phyloP scores from a whole-genome alignment of 2,329 filamentous ascomycete species.

The Trichoderma lentiforme region DNA sequence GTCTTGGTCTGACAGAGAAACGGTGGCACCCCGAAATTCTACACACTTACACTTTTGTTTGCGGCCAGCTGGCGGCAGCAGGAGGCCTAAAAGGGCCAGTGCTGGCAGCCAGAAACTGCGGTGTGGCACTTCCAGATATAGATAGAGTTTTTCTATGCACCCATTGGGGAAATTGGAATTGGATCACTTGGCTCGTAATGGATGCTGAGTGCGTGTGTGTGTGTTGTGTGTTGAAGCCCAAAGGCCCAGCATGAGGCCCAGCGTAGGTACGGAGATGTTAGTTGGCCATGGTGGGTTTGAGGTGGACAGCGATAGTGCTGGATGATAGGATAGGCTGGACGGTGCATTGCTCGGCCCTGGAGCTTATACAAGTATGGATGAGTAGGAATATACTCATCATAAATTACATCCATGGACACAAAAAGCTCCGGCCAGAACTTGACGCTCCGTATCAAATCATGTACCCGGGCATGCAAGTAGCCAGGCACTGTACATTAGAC shows the following conservation, averaged over 20 bases:
- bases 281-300: neutral
- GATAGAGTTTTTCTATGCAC: neutral
- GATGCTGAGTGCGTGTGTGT: neutral
- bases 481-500: constrained; percentile 2
- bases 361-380: neutral
- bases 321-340: neutral
- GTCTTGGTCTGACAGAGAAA: constrained; percentile 3
- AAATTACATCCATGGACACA: neutral
- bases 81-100: constrained; percentile 1
- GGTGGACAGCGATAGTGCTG: neutral
- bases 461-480: neutral
- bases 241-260: neutral
- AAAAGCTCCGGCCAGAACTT: neutral
- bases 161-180: neutral
- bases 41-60: neutral
- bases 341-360: neutral
- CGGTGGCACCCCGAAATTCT: neutral
- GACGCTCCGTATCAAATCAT: neutral
- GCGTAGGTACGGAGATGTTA: neutral
- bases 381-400: neutral
- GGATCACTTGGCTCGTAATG: neutral
- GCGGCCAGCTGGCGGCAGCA: constrained; percentile 1
- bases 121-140: neutral
- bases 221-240: neutral
- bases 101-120: neutral